These are phyloP conservation scores for Helichrysum umbraculigerum DNA, from an alignment of 129 eudicot species.

Conservation along the genomic window DNA sequence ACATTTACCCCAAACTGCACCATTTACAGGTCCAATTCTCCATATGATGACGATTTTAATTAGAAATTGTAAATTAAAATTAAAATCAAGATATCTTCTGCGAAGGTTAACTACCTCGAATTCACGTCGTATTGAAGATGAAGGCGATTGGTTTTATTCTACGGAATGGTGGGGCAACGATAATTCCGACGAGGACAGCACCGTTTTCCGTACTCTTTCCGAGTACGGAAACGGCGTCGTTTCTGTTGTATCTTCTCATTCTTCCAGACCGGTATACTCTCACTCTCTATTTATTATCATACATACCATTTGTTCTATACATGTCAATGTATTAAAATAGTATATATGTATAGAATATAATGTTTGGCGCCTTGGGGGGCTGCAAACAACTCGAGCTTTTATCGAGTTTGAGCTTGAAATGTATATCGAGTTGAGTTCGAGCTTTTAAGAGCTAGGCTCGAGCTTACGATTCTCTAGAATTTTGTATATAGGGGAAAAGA, in stretches of 20 bases:
- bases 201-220: slow-evolving; percentile 63
- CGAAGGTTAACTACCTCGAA: slow-evolving; percentile 41
- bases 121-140: slow-evolving; percentile 52
- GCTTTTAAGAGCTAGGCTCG: no score
- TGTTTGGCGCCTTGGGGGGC: background rate
- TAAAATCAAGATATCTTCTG: slow-evolving; percentile 18
- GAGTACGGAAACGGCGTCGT: slow-evolving; percentile 83
- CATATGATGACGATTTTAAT: slow-evolving; percentile 29
- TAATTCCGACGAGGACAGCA: slow-evolving; percentile 21
- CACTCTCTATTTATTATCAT: slow-evolving; percentile 20
- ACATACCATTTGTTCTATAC: background rate
- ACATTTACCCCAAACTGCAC: slow-evolving; percentile 1
- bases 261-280: slow-evolving; percentile 68
- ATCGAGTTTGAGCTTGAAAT: no score
- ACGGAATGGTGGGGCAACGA: slow-evolving; percentile 86
- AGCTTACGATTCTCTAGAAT: no score
- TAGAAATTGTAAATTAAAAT: slow-evolving; percentile 7
- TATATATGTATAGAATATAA: background rate
- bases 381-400: no score
- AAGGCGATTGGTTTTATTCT: slow-evolving; percentile 85
- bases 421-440: no score
- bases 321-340: background rate
- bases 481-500: no score
- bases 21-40: background rate
- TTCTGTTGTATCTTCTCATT: slow-evolving; percentile 75